Conservation (phyloP, 2,329 filamentous ascomycete species). For the Fusarium goolgardi region DNA sequence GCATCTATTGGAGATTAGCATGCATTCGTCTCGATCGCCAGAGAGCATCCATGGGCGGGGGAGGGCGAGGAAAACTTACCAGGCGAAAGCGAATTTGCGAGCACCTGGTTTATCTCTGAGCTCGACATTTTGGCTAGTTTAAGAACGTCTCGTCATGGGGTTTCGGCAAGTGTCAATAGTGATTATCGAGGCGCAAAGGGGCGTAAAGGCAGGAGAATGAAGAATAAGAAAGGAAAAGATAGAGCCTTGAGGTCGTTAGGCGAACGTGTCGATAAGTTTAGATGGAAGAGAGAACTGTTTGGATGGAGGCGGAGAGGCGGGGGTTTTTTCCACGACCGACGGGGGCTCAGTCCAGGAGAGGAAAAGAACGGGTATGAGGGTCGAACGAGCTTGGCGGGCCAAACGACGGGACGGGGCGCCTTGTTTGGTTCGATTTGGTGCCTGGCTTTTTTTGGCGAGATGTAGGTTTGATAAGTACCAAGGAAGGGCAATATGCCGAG, state of each 20-base stretch:
- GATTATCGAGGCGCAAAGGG: constrained; percentile 29
- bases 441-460: constrained; percentile 12
- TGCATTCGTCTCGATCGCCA: constrained; percentile 22
- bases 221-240: constrained; percentile 35
- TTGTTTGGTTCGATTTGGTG: constrained; percentile 28
- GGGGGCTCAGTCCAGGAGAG: constrained; percentile 40
- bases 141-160: constrained; percentile 54
- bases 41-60: constrained; percentile 18
- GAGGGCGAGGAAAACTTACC: constrained; percentile 68
- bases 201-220: constrained; percentile 24
- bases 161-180: constrained; percentile 45
- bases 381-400: constrained; percentile 40
- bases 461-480: constrained; percentile 25
- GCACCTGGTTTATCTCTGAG: constrained; percentile 97
- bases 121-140: constrained; percentile 68
- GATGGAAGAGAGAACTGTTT: constrained; percentile 41
- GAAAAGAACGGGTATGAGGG: constrained; percentile 45
- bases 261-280: constrained; percentile 50
- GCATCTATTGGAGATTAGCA: constrained; percentile 73
- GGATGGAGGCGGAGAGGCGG: constrained; percentile 49
- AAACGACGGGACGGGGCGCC: constrained; percentile 27
- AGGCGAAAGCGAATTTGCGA: constrained; percentile 94
- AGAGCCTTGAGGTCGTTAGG: constrained; percentile 39
- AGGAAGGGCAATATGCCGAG: constrained; percentile 20
- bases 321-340: constrained; percentile 44